A percentile compares a stretch with the other conserved stretches of the same genome.
phyloP scores from a whole-genome alignment of 2,329 filamentous ascomycete genomes.

The Diplodia scrobiculata region DNA sequence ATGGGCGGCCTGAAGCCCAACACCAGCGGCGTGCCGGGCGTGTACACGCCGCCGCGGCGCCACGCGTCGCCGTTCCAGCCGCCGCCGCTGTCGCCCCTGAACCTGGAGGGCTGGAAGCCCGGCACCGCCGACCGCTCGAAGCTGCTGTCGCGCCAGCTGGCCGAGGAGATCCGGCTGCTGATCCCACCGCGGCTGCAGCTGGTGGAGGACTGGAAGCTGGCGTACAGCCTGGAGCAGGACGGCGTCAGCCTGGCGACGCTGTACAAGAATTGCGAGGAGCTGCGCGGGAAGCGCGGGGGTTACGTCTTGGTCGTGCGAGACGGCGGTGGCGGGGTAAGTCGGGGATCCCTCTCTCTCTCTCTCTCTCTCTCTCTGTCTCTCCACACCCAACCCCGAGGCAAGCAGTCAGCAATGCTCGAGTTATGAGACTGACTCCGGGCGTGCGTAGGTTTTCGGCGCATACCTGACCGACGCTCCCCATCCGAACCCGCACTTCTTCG shows the following conservation, averaged over 20 bases:
- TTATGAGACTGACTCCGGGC: constrained; percentile 23
- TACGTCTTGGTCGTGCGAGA: constrained; percentile 90
- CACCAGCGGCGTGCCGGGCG: constrained; percentile 55
- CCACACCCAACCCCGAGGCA: no score
- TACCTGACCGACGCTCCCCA: constrained; percentile 89
- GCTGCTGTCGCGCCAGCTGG: constrained; percentile 71
- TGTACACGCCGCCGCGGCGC: constrained; percentile 64
- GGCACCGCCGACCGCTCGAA: constrained; percentile 62
- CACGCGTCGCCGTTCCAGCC: constrained; percentile 79
- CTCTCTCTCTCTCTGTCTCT: not conserved
- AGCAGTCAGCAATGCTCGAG: not conserved
- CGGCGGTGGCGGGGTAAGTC: constrained; percentile 68
- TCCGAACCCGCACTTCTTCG: constrained; percentile 82
- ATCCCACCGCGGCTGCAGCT: constrained; percentile 85
- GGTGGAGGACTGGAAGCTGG: constrained; percentile 79
- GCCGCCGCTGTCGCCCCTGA: constrained; percentile 80
- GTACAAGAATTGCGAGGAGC: constrained; percentile 74
- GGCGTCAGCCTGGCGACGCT: constrained; percentile 84
- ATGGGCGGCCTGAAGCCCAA: constrained; percentile 15
- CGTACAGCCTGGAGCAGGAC: constrained; percentile 89
- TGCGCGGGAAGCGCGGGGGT: constrained; percentile 70
- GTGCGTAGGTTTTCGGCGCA: constrained; percentile 73
- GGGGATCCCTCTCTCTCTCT: not conserved
- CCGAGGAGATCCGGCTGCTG: constrained; percentile 90
- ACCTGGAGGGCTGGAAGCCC: constrained; percentile 66